These are phyloP conservation scores for Solidago caesia DNA, from an alignment of 129 eudicot genomes.

Conservation along the genomic window DNA sequence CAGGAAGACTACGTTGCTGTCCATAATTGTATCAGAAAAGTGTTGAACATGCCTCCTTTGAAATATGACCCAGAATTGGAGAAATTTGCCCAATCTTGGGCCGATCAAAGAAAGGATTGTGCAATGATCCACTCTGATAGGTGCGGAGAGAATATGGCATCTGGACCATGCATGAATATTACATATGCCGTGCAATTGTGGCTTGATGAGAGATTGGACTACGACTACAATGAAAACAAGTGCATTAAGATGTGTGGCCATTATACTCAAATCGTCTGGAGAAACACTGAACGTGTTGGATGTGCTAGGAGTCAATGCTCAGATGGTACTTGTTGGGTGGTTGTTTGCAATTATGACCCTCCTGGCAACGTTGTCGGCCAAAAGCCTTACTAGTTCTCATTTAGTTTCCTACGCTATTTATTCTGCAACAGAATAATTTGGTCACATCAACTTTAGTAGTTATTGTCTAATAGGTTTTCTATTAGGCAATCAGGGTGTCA, in stretches of 20 bases:
- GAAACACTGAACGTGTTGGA: slow-evolving; percentile 36
- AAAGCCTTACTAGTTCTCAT: slow-evolving; percentile 29
- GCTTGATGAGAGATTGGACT: slow-evolving; percentile 2
- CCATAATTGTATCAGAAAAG: slow-evolving; percentile 8
- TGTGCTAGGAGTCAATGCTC: slow-evolving; percentile 57
- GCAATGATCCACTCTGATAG: slow-evolving; percentile 8
- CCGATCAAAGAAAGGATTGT: slow-evolving; percentile 11
- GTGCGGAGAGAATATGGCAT: slow-evolving; percentile 10
- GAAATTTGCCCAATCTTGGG: background rate
- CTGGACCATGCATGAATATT: background rate
- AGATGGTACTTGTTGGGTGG: slow-evolving; percentile 35
- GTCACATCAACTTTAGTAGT: background rate
- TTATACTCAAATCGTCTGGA: slow-evolving; percentile 67
- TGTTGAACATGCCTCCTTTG: background rate
- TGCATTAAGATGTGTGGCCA: slow-evolving; percentile 44
- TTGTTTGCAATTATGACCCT: slow-evolving; percentile 63
- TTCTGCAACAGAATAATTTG: slow-evolving; percentile 13
- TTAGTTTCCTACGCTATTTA: background rate
- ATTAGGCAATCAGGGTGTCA: background rate
- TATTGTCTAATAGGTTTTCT: slow-evolving; percentile 15
- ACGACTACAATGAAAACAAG: slow-evolving; percentile 8
- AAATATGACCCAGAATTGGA: background rate
- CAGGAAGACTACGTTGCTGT: slow-evolving; percentile 1
- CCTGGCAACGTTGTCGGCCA: slow-evolving; percentile 58
- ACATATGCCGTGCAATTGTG: background rate